Evolutionary conservation across 768 basidiomycete genomes (phyloP).

Genomic region (Favolaschia claudopus): DNA sequence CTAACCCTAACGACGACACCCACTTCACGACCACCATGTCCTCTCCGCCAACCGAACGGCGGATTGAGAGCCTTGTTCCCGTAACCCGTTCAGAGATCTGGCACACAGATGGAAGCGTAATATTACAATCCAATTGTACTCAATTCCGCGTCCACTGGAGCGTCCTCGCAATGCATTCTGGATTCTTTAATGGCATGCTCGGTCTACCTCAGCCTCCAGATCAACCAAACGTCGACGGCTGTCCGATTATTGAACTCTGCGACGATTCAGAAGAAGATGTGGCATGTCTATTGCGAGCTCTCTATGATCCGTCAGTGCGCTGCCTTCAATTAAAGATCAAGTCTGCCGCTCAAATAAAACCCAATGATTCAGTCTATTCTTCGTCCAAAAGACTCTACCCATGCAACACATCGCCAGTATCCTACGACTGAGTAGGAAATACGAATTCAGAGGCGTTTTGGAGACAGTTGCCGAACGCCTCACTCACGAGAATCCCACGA

Average conservation of each 20-base stretch:
- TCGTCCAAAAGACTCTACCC: background rate
- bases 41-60: too few relatives aligned
- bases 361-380: too few relatives aligned
- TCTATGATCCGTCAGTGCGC: slow-evolving; percentile 5
- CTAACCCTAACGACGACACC: too few relatives aligned
- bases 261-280: slow-evolving; percentile 1
- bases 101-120: slow-evolving; percentile 10
- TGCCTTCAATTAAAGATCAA: too few relatives aligned
- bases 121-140: background rate
- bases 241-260: slow-evolving; percentile 6
- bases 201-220: slow-evolving; percentile 8
- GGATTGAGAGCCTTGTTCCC: background rate
- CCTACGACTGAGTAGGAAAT: background rate
- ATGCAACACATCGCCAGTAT: background rate
- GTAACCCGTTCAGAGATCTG: background rate
- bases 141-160: slow-evolving; percentile 21
- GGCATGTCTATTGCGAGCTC: background rate
- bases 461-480: background rate
- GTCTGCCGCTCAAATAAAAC: too few relatives aligned
- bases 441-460: background rate
- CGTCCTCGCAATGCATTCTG: slow-evolving; percentile 3
- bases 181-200: slow-evolving; percentile 9
- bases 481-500: background rate
- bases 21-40: too few relatives aligned
- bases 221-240: slow-evolving; percentile 7